These are phyloP conservation scores for Sarcodon sp. DNA, from an alignment of 768 basidiomycete genomes.

Conservation along the genomic window DNA sequence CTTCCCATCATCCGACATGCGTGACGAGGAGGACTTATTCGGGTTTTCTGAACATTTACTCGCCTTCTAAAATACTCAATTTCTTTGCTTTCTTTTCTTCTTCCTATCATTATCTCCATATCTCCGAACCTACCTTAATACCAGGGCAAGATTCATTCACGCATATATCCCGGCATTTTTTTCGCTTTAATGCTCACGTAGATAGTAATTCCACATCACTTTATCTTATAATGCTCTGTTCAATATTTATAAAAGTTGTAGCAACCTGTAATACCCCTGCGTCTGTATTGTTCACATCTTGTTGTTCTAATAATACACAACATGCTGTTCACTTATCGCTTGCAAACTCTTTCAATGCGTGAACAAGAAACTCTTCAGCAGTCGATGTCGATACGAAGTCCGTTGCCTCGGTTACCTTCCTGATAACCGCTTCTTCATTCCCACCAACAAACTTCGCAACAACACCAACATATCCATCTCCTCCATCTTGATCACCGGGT, in stretches of 20 bases:
- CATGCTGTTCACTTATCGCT: not conserved
- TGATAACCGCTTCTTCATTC: slow-evolving; percentile 5
- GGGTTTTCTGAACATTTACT: not conserved
- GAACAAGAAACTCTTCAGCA: not conserved
- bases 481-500: slow-evolving; percentile 17
- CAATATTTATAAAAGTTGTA: not conserved
- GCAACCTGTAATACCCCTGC: not conserved
- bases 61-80: not conserved
- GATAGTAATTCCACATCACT: not conserved
- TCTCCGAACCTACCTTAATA: no score
- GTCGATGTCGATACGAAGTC: not conserved
- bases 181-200: not conserved
- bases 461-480: slow-evolving; percentile 51
- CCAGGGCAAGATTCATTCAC: no score
- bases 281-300: not conserved
- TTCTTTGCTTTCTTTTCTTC: not conserved
- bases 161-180: not conserved
- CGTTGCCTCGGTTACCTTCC: not conserved
- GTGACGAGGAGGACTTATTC: not conserved
- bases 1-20: not conserved
- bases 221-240: no score
- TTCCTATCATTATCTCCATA: not conserved
- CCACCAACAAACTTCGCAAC: slow-evolving; percentile 50
- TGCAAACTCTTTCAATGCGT: not conserved
- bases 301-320: not conserved